Base-by-base conservation (phyloP, 2,329 filamentous ascomycete species). In the Xylariales sp. region DNA sequence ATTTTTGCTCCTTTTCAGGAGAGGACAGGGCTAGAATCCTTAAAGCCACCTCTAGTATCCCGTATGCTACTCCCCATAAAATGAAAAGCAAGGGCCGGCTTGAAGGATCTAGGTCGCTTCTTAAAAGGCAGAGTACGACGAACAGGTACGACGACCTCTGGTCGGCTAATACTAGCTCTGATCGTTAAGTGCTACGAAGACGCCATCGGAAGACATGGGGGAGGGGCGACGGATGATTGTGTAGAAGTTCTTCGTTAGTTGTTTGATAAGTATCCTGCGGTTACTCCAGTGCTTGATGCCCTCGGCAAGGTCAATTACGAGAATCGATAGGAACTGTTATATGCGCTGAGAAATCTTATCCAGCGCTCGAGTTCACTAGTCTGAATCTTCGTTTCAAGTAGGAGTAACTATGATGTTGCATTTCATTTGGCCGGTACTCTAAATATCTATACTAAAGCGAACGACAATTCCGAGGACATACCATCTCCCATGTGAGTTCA, bases 401-500 rank as follows among this genome's bases (percentile, higher is more conserved):
- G 53, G 10, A 39, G 43, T 23, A 50, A 63, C 32, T 49, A 56
- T 39, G 52, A 63, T 9, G 57, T 63, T 34, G 34, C 32, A 34
- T n/a, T 57, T 3, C 53, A 55, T 30, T 43, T 50, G n/a, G 16
- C 8, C 6, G 52, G 34, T 4, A 49, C 43, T 4, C 61, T 52
- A 43, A 50, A 63, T 18, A 63, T 63, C 1, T 63, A 50, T 23
- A 63, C 57, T 9, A 14, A 8, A 30, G 61, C 43, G 18, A 3
- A 41, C 5, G 52, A 63, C 14, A 63, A 63, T 39, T 18, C 52
- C 7, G 52, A 56, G 23, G 61, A 63, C 9, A 63, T 57, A 50
- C 57, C 43, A 14, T 30, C 61, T 18, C 57, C 57, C 10, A 63
- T 63, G 61, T 57, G 23, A 56, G 49, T 54, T 16, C 18, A 7